phyloP scores from a whole-genome alignment of 164 flowering plant genomes.

The Litsea cubeba region DNA sequence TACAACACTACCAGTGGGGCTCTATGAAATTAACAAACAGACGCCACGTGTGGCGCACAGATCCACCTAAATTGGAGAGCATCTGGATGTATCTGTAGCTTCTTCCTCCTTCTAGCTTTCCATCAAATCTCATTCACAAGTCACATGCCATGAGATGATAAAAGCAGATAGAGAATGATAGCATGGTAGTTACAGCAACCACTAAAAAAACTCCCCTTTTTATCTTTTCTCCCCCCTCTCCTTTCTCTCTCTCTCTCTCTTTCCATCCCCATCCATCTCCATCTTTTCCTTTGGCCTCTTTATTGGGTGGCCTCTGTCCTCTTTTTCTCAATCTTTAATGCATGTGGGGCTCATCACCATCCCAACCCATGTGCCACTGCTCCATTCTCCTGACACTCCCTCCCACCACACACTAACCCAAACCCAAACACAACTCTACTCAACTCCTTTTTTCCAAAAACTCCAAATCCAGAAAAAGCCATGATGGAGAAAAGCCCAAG shows the following conservation, averaged over 20 bases:
- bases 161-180: neutral
- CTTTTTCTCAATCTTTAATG: neutral
- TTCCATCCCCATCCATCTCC: no score
- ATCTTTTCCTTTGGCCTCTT: neutral
- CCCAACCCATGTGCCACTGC: conserved; percentile 4
- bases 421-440: neutral
- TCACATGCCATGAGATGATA: neutral
- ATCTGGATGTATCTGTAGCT: no score
- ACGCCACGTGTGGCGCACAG: no score
- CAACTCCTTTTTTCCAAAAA: neutral
- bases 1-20: no score
- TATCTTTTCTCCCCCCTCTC: neutral
- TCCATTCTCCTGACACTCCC: neutral
- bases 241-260: no score
- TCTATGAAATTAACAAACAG: no score
- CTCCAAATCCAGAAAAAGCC: neutral
- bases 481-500: neutral
- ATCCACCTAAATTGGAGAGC: no score
- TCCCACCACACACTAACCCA: neutral
- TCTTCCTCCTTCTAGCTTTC: no score
- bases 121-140: no score
- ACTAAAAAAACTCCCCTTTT: neutral
- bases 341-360: neutral
- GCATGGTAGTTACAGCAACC: neutral
- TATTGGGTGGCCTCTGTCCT: neutral